These are phyloP conservation scores for Fomitopsis betulina DNA, from an alignment of 1,284 basidiomycete genomes.

Conservation along the genomic window DNA sequence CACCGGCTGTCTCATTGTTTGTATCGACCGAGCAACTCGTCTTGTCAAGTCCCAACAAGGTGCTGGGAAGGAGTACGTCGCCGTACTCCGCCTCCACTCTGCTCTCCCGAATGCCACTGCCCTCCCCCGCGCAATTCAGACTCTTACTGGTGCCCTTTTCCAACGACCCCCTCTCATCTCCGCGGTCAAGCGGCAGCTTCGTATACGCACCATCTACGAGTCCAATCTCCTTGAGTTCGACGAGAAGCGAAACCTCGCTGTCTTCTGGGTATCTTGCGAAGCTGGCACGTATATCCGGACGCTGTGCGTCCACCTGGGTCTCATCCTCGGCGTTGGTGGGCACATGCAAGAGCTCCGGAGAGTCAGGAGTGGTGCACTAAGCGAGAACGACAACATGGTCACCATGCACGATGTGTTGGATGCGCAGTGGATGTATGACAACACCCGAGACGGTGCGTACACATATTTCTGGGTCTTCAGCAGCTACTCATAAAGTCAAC, in stretches of 20 bases:
- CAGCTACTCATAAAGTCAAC: not conserved
- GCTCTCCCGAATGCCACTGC: constrained; percentile 78
- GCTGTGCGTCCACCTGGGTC: constrained; percentile 94
- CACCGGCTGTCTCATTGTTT: constrained; percentile 97
- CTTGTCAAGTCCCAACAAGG: constrained; percentile 99
- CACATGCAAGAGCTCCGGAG: constrained; percentile 99
- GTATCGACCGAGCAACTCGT: constrained; percentile 98
- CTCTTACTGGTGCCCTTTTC: constrained; percentile 96
- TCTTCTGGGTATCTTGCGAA: constrained; percentile 99
- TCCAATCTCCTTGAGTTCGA: constrained; percentile 97
- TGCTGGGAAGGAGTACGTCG: constrained; percentile 99
- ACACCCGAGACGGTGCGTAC: constrained; percentile 83
- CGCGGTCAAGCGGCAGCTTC: constrained; percentile 97
- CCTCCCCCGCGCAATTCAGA: constrained; percentile 92
- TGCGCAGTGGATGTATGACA: constrained; percentile 98
- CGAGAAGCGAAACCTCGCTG: constrained; percentile 93
- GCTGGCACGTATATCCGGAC: constrained; percentile 99
- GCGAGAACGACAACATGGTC: constrained; percentile 97
- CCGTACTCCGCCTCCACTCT: constrained; percentile 91
- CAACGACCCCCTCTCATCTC: constrained; percentile 99
- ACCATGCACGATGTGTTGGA: constrained; percentile 99
- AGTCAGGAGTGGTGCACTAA: constrained; percentile 93
- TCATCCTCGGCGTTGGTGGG: constrained; percentile 93
- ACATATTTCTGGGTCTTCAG: constrained; percentile 1
- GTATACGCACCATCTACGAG: constrained; percentile 97